Evolutionary conservation across 2,329 filamentous ascomycete genomes (phyloP), one percentile per base, ranked within the genome.

Genomic region (Pezicula rhizophila): DNA sequence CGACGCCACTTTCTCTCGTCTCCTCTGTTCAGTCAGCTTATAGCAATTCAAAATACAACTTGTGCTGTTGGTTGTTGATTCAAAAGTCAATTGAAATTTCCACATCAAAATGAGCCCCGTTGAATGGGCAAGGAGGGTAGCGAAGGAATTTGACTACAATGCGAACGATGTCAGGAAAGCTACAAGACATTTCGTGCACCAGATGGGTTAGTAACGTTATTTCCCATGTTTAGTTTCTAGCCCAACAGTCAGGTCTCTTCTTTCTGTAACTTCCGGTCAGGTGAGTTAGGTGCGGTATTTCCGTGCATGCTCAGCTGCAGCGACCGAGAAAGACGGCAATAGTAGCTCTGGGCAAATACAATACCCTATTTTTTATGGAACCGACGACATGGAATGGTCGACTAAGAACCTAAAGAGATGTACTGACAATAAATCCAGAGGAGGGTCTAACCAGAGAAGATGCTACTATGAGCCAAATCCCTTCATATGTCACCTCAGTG

Each of bases 401-500:
- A 4, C 5, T 10, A 31, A 31, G 28, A 31, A n/a, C n/a, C n/a
- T n/a, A n/a, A n/a, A 31, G 8, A 31, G 28, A 31, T 4, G 8
- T 31, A 31, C 28, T 31, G 28, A 31, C 8, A 31, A 3, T 10
- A 3, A 31, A 12, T 34, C 15, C 59, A 89, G 86, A 85, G 55
- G 87, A 93, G 72, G 91, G 91, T 31, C 72, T 96, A 57, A 70
- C 80, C 50, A 81, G 82, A 60, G 80, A 89, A 56, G 84, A 85
- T 54, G 84, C 87, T 38, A 90, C 85, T 59, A 70, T 96, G 71
- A 91, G 86, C 71, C 92, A 96, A 72, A 96, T 96, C 63, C 92
- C 91, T 8, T 95, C 90, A 28, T 96, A 95, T 69, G 90, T 96
- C 58, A 96, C 91, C 1, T 85, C 82, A 28, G 90, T 96, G 20